These are phyloP conservation scores for Botrytis squamosa DNA, from an alignment of 2,329 filamentous ascomycete species.

Conservation along the genomic window DNA sequence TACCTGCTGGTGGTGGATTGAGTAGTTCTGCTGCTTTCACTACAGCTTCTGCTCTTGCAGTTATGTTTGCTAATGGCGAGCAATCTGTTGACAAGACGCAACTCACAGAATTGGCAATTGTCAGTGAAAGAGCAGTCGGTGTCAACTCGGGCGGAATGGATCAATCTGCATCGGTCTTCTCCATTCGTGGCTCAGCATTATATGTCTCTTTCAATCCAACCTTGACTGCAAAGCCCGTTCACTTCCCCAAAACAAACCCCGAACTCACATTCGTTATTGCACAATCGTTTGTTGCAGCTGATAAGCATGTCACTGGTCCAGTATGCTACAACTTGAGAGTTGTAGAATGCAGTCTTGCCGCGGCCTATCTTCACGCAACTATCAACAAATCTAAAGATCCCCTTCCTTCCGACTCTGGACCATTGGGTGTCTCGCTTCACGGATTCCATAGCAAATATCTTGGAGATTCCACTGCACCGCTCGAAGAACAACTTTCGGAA, in stretches of 20 bases:
- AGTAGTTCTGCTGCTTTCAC: slow-evolving; percentile 94
- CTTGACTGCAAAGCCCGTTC: slow-evolving; percentile 73
- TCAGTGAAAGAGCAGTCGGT: slow-evolving; percentile 89
- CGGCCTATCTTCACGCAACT: slow-evolving; percentile 61
- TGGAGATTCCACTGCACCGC: slow-evolving; percentile 41
- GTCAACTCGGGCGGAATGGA: slow-evolving; percentile 99
- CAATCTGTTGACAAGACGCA: slow-evolving; percentile 82
- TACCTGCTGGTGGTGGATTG: slow-evolving; percentile 87
- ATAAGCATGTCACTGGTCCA: slow-evolving; percentile 92
- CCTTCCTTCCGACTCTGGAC: slow-evolving; percentile 75
- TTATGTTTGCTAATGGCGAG: slow-evolving; percentile 82
- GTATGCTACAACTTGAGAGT: slow-evolving; percentile 96
- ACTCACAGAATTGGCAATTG: slow-evolving; percentile 87
- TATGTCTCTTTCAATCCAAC: slow-evolving; percentile 86
- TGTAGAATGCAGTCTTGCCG: slow-evolving; percentile 90
- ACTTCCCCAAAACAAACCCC: slow-evolving; percentile 76
- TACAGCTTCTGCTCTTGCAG: slow-evolving; percentile 82
- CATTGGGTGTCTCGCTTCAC: slow-evolving; percentile 77
- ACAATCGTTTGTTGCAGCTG: slow-evolving; percentile 88
- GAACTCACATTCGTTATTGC: slow-evolving; percentile 91
- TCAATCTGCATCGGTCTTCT: slow-evolving; percentile 93
- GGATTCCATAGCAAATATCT: slow-evolving; percentile 88
- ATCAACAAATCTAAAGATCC: slow-evolving; percentile 56
- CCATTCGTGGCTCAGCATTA: slow-evolving; percentile 77
- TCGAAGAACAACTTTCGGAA: slow-evolving; percentile 67